Evolutionary conservation across 139 green algal species (phyloP), one percentile per base, ranked within the genome.

Genomic region (Mesotaenium endlicherianum): DNA sequence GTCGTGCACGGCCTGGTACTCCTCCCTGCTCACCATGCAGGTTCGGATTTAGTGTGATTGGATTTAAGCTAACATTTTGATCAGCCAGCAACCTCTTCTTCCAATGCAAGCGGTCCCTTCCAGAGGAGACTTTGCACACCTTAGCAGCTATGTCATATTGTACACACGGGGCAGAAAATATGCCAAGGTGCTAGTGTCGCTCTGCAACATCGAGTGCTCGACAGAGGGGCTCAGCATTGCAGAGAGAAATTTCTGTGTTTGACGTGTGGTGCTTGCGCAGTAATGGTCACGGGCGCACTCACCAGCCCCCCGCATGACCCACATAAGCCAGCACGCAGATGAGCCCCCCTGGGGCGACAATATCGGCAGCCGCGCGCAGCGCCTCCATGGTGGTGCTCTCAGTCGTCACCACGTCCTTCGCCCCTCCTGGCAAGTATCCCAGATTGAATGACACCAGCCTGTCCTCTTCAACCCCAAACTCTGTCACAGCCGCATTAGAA

Each of bases 401-500:
- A 38, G 59, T 36, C 0, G 78, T 85, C 20, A 84, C 85, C 31
- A 85, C 8, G 17, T 40, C 68, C 20, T 85, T 76, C 34, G 5
- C 3, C 20, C 39, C 68, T 16, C n/a, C 70, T 84, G 78, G 78
- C n/a, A 85, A 67, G 70, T 85, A 85, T 1, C 78, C 78, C 5
- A 85, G 78, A 38, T 85, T 85, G 78, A 85, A 85, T 36, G 69
- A 38, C 43, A 85, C 70, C 36, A 85, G 69, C 4, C 70, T 85
- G 70, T 53, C 31, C 8, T 5, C 16, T 30, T 45, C 36, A 50
- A 42, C 67, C 34, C 30, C 30, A 0, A 0, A 3, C 1, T 30
- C 30, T 75, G 67, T 50, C 42, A 20, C 4, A 45, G 38, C 38
- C 34, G 39, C 36, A 38, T 30, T 34, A 31, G 38, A n/a, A 31